Percentiles rank a stretch among this genome's conserved stretches.
Evolutionary conservation across 2,329 filamentous ascomycete species (phyloP).

Genomic region (Xylariales sp.): DNA sequence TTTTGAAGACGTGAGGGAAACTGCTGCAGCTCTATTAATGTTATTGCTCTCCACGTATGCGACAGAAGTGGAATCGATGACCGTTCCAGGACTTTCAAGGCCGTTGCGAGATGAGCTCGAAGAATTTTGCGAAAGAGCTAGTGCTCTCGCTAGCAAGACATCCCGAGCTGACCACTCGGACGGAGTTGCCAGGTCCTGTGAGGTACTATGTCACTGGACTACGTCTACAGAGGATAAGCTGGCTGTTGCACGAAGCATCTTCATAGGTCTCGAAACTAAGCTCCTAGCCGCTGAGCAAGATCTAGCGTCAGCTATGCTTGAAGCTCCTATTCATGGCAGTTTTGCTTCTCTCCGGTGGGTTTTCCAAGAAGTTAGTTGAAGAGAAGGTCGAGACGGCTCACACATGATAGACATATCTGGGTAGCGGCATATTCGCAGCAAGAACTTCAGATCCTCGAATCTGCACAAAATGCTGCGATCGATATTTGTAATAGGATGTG

Average conservation of each 20-base stretch:
- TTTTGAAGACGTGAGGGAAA: constrained; percentile 82
- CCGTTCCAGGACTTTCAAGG: constrained; percentile 8
- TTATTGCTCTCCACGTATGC: constrained; percentile 39
- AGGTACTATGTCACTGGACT: constrained; percentile 61
- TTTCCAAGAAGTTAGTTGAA: background rate
- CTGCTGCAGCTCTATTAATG: constrained; percentile 46
- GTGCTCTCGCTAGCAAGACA: constrained; percentile 59
- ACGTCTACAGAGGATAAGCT: constrained; percentile 36
- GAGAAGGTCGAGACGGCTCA: constrained; percentile 5
- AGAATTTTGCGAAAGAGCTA: constrained; percentile 47
- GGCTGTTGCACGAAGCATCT: constrained; percentile 51
- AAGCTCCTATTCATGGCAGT: constrained; percentile 64
- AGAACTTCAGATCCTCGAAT: constrained; percentile 30
- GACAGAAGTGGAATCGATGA: constrained; percentile 11
- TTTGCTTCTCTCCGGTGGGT: constrained; percentile 61
- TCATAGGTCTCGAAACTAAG: constrained; percentile 60
- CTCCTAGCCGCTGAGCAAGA: constrained; percentile 58
- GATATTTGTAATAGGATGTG: constrained; percentile 66
- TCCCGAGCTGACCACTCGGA: constrained; percentile 90
- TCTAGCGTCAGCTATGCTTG: constrained; percentile 61
- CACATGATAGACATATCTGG: constrained; percentile 43
- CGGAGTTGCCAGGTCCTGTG: constrained; percentile 74
- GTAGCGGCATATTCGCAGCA: constrained; percentile 37
- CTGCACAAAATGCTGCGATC: constrained; percentile 53
- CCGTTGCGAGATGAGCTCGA: constrained; percentile 31